Base-by-base conservation (phyloP, 2,329 filamentous ascomycete species). In the Endoconidiophora laricicola region DNA sequence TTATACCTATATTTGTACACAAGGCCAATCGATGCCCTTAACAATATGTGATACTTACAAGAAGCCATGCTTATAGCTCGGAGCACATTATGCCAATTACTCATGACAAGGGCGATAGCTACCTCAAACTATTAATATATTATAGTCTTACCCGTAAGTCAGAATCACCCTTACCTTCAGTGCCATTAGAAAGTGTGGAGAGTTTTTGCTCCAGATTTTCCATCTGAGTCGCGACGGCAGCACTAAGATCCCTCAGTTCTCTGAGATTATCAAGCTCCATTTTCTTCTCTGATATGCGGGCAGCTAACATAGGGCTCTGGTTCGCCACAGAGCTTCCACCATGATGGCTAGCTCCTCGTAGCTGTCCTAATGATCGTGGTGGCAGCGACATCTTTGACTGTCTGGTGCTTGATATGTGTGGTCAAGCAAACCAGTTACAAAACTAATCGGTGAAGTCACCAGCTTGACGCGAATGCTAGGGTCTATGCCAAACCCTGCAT, bases 41-140 rank as follows among this genome's bases (percentile, higher is more conserved):
- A 29, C 12, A 26, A 12, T 26, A 36, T 14, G 9, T 7, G 12
- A 41, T 18, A 45, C 78, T 60, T 71, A 88, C 84, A 74, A 54
- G 83, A 88, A 54, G 86, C 86, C 83, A 91, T 88, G 60, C 83
- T 83, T 60, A 93, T 88, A 40, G 84, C 84, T 56, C 82, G 73
- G 54, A 93, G 71, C 56, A 93, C 85, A 58, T 86, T 88, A 63
- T 88, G 82, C 86, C 86, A 93, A 62, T 91, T 93, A 48, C 81
- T 76, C 61, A 93, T 70, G 20, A 93, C 85, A n/a, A 81, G 75
- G 38, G 86, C 85, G 59, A 93, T 86, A 54, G 83, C 84, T 86
- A 61, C 26, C 16, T 33, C 24, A 36, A 16, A 4, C 5, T 29
- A 36, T 16, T 33, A 24, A 39, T 22, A 43, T 2, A 36, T 24